Conservation (phyloP, 2,329 filamentous ascomycete genomes). For the Sclerotinia spermophila region DNA sequence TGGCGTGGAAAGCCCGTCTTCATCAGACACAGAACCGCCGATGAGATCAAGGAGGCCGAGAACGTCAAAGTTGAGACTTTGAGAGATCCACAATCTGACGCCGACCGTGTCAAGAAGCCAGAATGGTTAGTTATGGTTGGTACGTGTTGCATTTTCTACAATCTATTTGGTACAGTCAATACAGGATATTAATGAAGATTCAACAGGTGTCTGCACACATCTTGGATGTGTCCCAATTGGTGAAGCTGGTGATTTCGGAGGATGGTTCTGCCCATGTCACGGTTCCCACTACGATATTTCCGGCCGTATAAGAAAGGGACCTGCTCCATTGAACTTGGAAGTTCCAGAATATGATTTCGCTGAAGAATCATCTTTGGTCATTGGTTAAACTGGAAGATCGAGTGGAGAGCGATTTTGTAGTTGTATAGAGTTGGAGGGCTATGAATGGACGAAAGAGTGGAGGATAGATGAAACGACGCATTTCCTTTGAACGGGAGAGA, state of each 20-base stretch:
- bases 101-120: conserved; percentile 93
- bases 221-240: conserved; percentile 98
- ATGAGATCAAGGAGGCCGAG: conserved; percentile 94
- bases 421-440: conserved; percentile 20
- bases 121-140: conserved; percentile 99
- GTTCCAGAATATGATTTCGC: conserved; percentile 90
- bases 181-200: conserved; percentile 27
- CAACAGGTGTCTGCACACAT: conserved; percentile 91
- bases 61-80: conserved; percentile 76
- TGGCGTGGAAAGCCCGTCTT: conserved; percentile 99
- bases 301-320: conserved; percentile 94
- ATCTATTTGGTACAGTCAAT: background rate
- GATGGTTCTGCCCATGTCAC: conserved; percentile 99
- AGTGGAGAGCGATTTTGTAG: conserved; percentile 4
- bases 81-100: conserved; percentile 87
- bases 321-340: conserved; percentile 95
- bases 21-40: conserved; percentile 93
- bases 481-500: conserved; percentile 34
- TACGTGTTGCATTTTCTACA: conserved; percentile 41
- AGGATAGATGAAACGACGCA: conserved; percentile 4
- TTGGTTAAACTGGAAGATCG: conserved; percentile 64
- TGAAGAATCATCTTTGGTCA: conserved; percentile 81
- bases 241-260: conserved; percentile 95
- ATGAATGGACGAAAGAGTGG: conserved; percentile 3
- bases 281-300: conserved; percentile 99